Base-by-base conservation (phyloP, 2,329 filamentous ascomycete genomes). In the Chaetoscypha palmicola region DNA sequence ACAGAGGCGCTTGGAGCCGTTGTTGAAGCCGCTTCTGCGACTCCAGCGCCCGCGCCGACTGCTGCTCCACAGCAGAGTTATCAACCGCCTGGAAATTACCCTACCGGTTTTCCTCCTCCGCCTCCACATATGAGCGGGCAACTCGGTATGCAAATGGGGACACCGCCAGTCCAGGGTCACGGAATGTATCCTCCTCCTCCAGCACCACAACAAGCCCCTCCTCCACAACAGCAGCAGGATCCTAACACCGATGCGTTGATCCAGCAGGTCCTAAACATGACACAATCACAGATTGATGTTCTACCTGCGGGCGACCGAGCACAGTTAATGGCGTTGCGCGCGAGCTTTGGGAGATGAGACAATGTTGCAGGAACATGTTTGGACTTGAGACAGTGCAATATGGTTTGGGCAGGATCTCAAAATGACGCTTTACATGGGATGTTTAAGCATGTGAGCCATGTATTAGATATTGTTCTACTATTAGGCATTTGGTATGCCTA, bases 1-100 rank as follows among this genome's bases (percentile, higher is more conserved):
- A 85, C 87, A 11, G 81, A 82, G 56, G 81, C 89, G 2, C 81
- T 97, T 43, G 77, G 83, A 50, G 82, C 84, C 3, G 86, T 97
- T 22, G 75, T 96, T 41, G 86, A 94, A 59, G 67, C 48, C 9
- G 55, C 58, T 3, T 61, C 65, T 35, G 62, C 63, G 51, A 71
- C 68, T 62, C 68, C 63, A 51, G 67, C 62, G 7, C 67, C 69
- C 48, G 65, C 67, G 8, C 60, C 61, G 12, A n/a, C 28, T 11
- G 9, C 26, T 5, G 22, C 37, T 9, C 43, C 39, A 22, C 56
- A 54, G 41, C 48, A 49, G 14, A 12, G 5, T 4, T 50, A 54
- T 12, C 41, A 46, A 20, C 52, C 54, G 20, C 49, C 53, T 21
- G 39, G 59, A 57, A 45, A 64, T 59, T 57, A 62, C 58, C 66